These are phyloP conservation scores for Poa annua DNA, from an alignment of 176 grass and related monocot species.

Conservation along the genomic window DNA sequence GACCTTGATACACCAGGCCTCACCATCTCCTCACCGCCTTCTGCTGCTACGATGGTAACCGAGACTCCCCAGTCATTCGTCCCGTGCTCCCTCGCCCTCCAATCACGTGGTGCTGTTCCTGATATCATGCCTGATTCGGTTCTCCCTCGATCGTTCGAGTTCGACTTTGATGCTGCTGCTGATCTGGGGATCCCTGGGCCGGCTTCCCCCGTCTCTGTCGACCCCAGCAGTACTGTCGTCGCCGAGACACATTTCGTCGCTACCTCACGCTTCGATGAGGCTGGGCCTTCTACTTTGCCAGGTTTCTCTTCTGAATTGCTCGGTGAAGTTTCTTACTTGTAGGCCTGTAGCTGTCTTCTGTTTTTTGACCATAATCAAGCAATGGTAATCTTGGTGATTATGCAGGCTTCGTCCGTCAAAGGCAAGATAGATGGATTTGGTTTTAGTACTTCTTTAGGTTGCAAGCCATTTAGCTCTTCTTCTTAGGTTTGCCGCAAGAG, in stretches of 20 bases:
- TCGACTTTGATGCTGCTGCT: background rate
- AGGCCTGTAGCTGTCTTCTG: background rate
- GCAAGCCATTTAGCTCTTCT: background rate
- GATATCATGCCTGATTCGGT: conserved; percentile 28
- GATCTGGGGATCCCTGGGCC: conserved; percentile 21
- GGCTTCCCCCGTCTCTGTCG: background rate
- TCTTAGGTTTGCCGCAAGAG: background rate
- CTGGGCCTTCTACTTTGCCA: background rate
- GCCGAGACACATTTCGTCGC: conserved; percentile 8
- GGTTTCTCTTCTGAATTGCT: conserved; percentile 18
- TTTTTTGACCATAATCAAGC: background rate
- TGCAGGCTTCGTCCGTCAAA: background rate
- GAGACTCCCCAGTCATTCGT: background rate
- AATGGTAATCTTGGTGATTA: background rate
- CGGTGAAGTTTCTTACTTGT: conserved; percentile 17
- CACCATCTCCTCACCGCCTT: background rate
- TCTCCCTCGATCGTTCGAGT: conserved; percentile 2
- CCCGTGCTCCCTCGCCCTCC: background rate
- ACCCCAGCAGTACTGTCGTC: background rate
- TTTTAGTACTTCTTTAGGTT: background rate
- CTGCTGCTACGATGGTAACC: background rate
- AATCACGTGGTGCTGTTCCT: background rate
- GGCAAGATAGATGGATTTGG: background rate
- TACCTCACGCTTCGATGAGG: background rate
- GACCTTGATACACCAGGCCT: conserved; percentile 13